Conservation (phyloP, 75 land plant genomes). For the Sequoiadendron giganteum region DNA sequence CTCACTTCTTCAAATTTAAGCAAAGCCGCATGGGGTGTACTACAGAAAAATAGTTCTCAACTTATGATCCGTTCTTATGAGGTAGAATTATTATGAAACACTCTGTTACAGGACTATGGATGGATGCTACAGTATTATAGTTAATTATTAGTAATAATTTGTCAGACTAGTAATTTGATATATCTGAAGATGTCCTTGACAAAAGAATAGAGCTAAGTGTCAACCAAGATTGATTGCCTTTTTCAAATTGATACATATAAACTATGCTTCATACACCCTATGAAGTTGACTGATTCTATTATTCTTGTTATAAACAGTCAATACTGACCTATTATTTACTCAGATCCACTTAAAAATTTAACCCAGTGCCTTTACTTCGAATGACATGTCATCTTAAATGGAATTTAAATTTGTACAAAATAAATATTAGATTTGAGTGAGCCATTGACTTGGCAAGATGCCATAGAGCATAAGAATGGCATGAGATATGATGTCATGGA, state of each 20-base stretch:
- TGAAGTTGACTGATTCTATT: neutral
- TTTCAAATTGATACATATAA: neutral
- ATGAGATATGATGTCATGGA: too few species aligned
- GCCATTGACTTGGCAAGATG: too few species aligned
- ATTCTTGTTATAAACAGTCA: neutral
- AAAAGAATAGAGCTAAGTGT: neutral
- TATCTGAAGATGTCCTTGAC: neutral
- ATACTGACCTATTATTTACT: neutral
- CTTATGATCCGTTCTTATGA: slow-evolving; percentile 99
- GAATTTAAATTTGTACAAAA: neutral
- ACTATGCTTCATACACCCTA: neutral
- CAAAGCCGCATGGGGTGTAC: slow-evolving; percentile 99
- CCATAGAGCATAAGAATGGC: too few species aligned
- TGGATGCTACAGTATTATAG: neutral
- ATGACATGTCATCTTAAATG: neutral
- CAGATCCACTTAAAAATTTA: neutral
- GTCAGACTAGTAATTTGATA: neutral
- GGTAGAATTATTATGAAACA: slow-evolving; percentile 37
- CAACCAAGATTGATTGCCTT: neutral
- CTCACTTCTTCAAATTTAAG: slow-evolving; percentile 95
- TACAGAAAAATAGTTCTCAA: slow-evolving; percentile 90
- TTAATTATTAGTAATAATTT: neutral
- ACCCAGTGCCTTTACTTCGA: neutral
- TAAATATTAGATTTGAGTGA: neutral
- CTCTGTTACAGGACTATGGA: neutral